Evolutionary conservation across 768 basidiomycete genomes (phyloP), one percentile per base, ranked within the genome.

Genomic region (Rhodocollybia butyracea): DNA sequence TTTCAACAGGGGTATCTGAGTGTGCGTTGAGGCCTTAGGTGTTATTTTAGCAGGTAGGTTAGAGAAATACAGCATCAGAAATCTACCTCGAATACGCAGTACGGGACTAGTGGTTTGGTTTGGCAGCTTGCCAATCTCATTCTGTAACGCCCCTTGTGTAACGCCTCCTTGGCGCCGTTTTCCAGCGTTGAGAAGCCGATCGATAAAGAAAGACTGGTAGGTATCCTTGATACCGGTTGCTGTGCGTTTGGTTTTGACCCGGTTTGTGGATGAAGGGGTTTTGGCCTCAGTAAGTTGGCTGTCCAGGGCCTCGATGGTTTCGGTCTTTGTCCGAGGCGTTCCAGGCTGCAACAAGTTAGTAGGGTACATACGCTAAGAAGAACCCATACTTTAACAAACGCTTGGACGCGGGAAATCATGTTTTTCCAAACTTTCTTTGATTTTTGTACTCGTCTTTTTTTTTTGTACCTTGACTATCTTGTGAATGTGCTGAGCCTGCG

Each of bases 1-100:
- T 59, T 42, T 65, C 62, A 15, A 62, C 56, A 1, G 63, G 64
- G 2, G 61, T 62, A 32, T 62, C 58, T 3, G n/a, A 13, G 36
- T 61, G 57, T 5, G 62, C 60, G 50, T 65, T 55, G 17, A 65
- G 43, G 11, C 58, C 64, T 63, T 34, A 19, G 10, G 10, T 7
- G 19, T 26, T 32, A 10, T 13, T 22, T 8, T 8, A 22, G 17
- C 22, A 21, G 26, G 22, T 6, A 24, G 11, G 5, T 24, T 7
- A 22, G 19, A 22, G 7, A 15, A 42, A 24, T 10, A 3, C n/a
- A n/a, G 13, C 41, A 22, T 1, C 7, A 15, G 41, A 24, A 42
- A 42, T 42, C 10, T 22, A 42, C 41, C 41, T 5, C 19, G 17
- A n/a, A 42, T 42, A 2, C 10, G 41, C 41, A 21, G 27, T 2